Percentiles rank a stretch among this genome's conserved stretches.
phyloP scores from a whole-genome alignment of 371 early-diverging fungal genomes.

The Mucor velutinosus region DNA sequence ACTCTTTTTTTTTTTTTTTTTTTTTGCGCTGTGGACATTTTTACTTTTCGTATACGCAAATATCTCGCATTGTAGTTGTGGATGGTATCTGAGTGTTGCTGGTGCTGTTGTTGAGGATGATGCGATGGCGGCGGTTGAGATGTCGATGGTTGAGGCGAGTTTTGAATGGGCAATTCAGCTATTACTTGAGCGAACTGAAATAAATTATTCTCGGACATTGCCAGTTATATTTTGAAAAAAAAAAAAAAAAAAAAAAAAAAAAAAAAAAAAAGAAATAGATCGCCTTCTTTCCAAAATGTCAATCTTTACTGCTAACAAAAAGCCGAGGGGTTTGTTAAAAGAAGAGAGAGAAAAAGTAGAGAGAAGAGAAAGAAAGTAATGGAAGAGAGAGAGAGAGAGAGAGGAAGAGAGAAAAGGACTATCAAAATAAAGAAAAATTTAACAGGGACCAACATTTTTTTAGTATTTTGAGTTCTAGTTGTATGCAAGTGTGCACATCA shows the following conservation, averaged over 20 bases:
- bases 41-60: constrained; percentile 11
- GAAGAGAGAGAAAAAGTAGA: background rate
- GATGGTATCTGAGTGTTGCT: background rate
- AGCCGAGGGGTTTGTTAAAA: background rate
- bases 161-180: constrained; percentile 21
- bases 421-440: background rate
- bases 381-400: background rate
- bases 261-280: too few species aligned
- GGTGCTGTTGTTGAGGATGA: background rate
- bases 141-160: background rate
- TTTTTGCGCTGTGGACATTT: background rate
- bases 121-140: background rate
- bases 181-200: constrained; percentile 28
- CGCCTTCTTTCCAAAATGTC: background rate
- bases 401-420: constrained; percentile 6
- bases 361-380: background rate
- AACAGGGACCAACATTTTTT: constrained; percentile 6
- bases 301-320: background rate
- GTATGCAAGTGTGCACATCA: background rate
- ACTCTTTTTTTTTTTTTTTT: background rate
- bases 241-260: constrained; percentile 3
- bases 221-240: background rate
- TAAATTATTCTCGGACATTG: constrained; percentile 26
- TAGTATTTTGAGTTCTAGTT: background rate
- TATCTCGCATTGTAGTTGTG: background rate